Evolutionary conservation across 2,329 filamentous ascomycete genomes (phyloP), one percentile per base, ranked within the genome.

Genomic region (Huntiella decipiens): DNA sequence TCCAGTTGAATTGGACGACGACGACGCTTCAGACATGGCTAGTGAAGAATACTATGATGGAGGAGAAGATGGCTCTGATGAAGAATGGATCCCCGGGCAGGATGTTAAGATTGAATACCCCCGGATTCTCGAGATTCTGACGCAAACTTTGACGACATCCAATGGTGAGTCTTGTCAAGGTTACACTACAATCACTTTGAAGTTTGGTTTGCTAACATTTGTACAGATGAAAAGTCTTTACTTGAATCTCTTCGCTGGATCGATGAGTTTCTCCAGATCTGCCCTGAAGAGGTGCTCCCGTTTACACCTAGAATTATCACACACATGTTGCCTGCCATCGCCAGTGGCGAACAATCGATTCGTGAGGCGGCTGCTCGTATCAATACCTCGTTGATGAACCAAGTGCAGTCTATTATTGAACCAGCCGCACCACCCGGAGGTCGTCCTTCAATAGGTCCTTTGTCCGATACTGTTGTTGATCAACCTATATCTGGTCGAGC

Each of bases 61-160:
- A 2, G 71, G 70, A 32, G 72, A 72, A 28, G 77, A 75, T 51
- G 40, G 31, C 17, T 77, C 73, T 38, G 87, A 94, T 54, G 87
- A 87, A 50, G 91, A 96, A 57, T 98, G 88, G 86, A 79, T 96
- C 39, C 92, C 92, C 0, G 91, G 92, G 1, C 91, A 98, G 61
- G 91, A 98, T 60, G 86, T 95, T 5, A 81, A 92, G 49, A 83
- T 98, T 51, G 88, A 96, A 60, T 84, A 94, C 61, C 78, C 83
- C 50, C 84, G 81, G 53, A 93, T 98, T 33, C 65, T 98, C 41
- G 83, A 92, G 54, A 98, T 96, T 45, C 63, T 98, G 37, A 86
- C 93, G 2, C 78, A 79, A 10, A 95, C 91, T 52, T 70, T 98
- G 38, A 82, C 93, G 55, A 82, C 84, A 13, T 80, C 82, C 3